Base-by-base conservation (phyloP, 495 filamentous ascomycete species). In the Lasiosphaeris hirsuta region DNA sequence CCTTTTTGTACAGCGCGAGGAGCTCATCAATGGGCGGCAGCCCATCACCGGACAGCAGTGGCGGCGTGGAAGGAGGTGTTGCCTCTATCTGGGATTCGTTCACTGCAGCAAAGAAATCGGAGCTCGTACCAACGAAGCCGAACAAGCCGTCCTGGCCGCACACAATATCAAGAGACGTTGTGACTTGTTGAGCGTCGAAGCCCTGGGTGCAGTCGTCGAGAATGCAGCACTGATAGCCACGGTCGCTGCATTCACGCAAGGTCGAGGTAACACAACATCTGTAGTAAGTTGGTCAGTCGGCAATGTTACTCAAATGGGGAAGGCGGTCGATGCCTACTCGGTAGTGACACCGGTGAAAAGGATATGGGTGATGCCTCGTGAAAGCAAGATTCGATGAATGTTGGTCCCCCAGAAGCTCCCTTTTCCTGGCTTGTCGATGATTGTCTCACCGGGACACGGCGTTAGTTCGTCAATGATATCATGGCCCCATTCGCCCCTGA, bases 221-320 rank as follows among this genome's bases (percentile, higher is more conserved):
- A 63, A 77, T 65, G 72, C 81, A 79, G 71, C 86, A 90, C 58
- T 90, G 86, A 62, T 85, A 90, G 0, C 87, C 88, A 10, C 87
- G 82, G 67, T 89, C 88, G 65, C 86, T 87, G 49, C 85, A 86
- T 61, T 90, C 88, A 45, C 86, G 76, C 56, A 89, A 75, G 1
- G 86, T 89, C 1, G 81, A 86, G 15, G 80, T 82, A 5, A 90
- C 85, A 58, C 86, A 89, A 19, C 86, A 68, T 41, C 65, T 68
- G 36, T 11, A 2, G n/a, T 5, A 10, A 18, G 6, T n/a, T n/a
- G n/a, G 35, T 47, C 14, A 46, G n/a, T 30, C 23, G 23, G 23
- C n/a, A 44, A 17, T 3, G 14, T 38, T 10, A 14, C 53, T 38
- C 4, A 41, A 38, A 45, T 35, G 51, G n/a, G 18, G 4, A 7